Evolutionary conservation across 2,329 filamentous ascomycete genomes (phyloP).

Genomic region (Venturia pyrina): DNA sequence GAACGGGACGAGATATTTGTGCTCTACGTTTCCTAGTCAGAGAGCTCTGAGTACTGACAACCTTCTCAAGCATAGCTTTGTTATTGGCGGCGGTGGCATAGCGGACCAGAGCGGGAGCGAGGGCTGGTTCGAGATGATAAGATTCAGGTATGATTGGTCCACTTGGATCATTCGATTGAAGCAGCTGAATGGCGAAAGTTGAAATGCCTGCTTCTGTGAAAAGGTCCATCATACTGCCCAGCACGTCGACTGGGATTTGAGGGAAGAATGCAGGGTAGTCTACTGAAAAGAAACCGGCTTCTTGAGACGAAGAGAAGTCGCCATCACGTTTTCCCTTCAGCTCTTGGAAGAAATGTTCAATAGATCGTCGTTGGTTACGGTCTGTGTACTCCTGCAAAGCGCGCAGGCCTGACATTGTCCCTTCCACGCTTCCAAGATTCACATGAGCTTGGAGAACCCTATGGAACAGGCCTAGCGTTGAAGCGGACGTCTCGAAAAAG

Average conservation of each 20-base stretch:
- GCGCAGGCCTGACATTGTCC: conserved; percentile 28
- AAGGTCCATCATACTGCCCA: conserved; percentile 43
- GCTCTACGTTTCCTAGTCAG: not conserved
- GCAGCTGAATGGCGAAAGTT: conserved; percentile 43
- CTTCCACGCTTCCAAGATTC: conserved; percentile 26
- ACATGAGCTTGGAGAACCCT: conserved; percentile 31
- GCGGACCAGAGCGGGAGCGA: conserved; percentile 44
- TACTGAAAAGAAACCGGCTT: conserved; percentile 18
- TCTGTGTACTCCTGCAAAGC: conserved; percentile 33
- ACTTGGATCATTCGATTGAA: conserved; percentile 43
- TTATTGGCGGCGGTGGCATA: conserved; percentile 44
- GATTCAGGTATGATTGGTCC: conserved; percentile 40
- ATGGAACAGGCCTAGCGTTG: conserved; percentile 33
- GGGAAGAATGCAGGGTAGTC: conserved; percentile 36
- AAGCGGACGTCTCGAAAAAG: conserved; percentile 34
- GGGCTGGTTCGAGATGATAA: conserved; percentile 35
- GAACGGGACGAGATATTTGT: conserved; percentile 17
- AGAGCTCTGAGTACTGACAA: conserved; percentile 15
- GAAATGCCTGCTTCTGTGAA: conserved; percentile 35
- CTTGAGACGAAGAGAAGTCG: not conserved
- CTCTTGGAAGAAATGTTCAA: conserved; percentile 31
- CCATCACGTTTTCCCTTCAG: conserved; percentile 16
- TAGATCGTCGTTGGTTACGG: conserved; percentile 31
- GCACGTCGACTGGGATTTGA: conserved; percentile 36
- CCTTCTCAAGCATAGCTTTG: conserved; percentile 21